Evolutionary conservation across 768 basidiomycete species (phyloP).

Genomic region (Lentinula boryana): DNA sequence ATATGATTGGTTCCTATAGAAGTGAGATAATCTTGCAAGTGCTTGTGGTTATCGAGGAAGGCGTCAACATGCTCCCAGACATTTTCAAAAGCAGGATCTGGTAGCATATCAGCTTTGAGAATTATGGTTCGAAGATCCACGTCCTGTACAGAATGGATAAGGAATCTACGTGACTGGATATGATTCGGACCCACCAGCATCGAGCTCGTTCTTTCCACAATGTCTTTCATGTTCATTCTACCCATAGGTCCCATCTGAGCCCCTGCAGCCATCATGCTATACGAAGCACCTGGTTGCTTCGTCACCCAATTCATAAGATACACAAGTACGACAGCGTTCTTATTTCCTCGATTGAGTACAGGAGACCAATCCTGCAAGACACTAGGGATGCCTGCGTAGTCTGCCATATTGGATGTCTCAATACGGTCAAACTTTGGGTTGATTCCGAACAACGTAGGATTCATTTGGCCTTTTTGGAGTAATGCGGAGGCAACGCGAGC

Average conservation of each 20-base stretch:
- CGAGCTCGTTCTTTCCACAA: background rate
- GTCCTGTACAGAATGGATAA: background rate
- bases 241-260: background rate
- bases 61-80: background rate
- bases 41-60: background rate
- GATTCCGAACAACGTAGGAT: conserved; percentile 14
- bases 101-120: background rate
- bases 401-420: conserved; percentile 43
- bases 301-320: conserved; percentile 46
- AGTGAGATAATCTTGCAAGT: background rate
- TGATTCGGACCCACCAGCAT: background rate
- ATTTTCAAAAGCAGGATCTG: background rate
- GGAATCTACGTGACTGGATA: background rate
- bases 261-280: background rate
- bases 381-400: conserved; percentile 32
- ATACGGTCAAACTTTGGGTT: conserved; percentile 36
- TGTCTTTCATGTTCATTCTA: background rate
- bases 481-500: conserved; percentile 21
- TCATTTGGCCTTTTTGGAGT: conserved; percentile 15
- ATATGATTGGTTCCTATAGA: background rate
- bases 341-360: conserved; percentile 23
- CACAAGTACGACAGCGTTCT: conserved; percentile 28
- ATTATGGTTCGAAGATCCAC: background rate
- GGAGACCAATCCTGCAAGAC: conserved; percentile 32
- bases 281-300: conserved; percentile 14